Base-by-base conservation (phyloP, 192 early-diverging fungal species). In the Coemansia brasiliensis region DNA sequence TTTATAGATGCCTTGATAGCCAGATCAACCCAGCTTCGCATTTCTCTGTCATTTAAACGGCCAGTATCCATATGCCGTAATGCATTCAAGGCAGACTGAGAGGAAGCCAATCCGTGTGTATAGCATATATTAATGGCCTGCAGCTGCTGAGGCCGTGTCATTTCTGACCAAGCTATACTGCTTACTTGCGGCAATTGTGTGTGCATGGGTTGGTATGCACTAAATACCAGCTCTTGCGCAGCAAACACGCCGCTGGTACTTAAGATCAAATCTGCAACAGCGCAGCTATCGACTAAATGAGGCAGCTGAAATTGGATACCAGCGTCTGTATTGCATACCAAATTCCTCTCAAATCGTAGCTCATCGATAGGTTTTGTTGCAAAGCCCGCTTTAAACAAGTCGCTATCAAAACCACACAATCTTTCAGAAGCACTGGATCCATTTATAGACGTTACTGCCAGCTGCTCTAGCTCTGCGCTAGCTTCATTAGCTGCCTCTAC, bases 351-450 rank as follows among this genome's bases (percentile, higher is more conserved):
- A 29, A 44, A 44, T 11, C 27, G n/a, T 26, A 57, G 43, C 3
- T 44, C 41, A 12, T 42, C 41, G 4, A 41, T 29, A 3, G 16
- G 24, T 13, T n/a, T 18, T 11, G n/a, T 21, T 26, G 41, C 29
- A 12, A 26, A 0, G 7, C 27, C 27, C 27, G 27, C 3, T 6
- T 2, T n/a, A 43, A 20, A 42, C 15, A 44, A 12, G 15, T 26
- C 17, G 10, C 32, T n/a, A 42, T 57, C 55, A 44, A 57, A 57
- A 15, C 11, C 11, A 7, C 55, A 13, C 16, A 57, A 26, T 17
- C 55, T 20, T 5, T 20, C 21, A 43, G 24, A 29, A 18, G 55
- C 41, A 24, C 44, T 25, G 16, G 11, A 32, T 0, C 9, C 26
- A 27, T 39, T 32, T 6, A 41, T 42, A 10, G 17, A 24, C 3